Evolutionary conservation across 768 basidiomycete genomes (phyloP).

Genomic region (Pisolithus sp.): DNA sequence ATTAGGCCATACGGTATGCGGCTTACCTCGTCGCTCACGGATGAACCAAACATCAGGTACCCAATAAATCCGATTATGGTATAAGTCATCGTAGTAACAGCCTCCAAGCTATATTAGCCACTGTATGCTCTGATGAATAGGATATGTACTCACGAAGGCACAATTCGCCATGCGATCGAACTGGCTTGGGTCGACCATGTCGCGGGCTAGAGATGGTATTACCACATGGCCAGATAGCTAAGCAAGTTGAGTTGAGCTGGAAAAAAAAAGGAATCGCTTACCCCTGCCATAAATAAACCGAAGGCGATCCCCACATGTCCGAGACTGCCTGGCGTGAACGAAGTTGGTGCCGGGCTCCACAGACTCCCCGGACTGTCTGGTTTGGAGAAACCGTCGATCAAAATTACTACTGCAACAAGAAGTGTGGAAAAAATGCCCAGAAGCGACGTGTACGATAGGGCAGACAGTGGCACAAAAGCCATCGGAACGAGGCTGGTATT

Average conservation of each 20-base stretch:
- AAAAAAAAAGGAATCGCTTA: too few species aligned
- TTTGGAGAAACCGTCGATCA: too few species aligned
- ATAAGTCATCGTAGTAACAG: conserved; percentile 55
- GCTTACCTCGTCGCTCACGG: conserved; percentile 74
- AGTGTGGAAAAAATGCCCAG: too few species aligned
- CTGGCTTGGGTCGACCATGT: conserved; percentile 78
- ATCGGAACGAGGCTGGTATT: too few species aligned
- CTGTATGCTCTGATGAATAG: background rate
- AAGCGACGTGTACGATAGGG: too few species aligned
- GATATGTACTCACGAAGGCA: conserved; percentile 61
- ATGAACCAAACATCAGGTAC: conserved; percentile 85
- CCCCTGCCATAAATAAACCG: too few species aligned
- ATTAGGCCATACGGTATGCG: background rate
- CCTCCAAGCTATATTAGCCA: conserved; percentile 29
- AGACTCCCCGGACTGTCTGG: too few species aligned
- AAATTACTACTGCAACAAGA: too few species aligned
- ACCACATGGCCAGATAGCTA: conserved; percentile 91
- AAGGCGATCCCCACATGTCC: too few species aligned
- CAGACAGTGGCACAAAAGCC: too few species aligned
- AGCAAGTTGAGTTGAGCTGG: conserved; percentile 21
- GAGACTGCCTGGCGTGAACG: too few species aligned
- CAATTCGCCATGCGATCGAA: conserved; percentile 81
- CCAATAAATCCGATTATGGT: conserved; percentile 71
- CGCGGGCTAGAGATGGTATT: conserved; percentile 82
- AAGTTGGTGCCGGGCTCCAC: too few species aligned